These are phyloP conservation scores for Podaxis pistillaris DNA, from an alignment of 768 basidiomycete genomes.

Conservation along the genomic window DNA sequence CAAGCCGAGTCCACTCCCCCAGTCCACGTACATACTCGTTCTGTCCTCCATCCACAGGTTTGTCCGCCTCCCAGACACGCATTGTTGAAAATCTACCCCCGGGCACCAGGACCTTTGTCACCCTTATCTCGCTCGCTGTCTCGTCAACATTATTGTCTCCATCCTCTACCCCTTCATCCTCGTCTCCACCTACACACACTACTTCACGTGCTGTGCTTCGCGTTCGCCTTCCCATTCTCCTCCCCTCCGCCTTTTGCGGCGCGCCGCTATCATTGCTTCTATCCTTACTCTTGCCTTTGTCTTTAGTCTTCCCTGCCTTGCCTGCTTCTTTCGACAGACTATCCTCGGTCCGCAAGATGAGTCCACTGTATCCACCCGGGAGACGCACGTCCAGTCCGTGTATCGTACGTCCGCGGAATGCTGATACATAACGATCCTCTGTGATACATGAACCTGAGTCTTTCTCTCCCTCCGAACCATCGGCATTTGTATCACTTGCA, in stretches of 20 bases:
- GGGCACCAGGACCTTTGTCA: slow-evolving; percentile 34
- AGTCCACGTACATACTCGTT: slow-evolving; percentile 74
- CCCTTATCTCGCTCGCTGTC: slow-evolving; percentile 14
- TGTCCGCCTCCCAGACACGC: slow-evolving; percentile 76
- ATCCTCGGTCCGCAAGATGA: slow-evolving; percentile 42
- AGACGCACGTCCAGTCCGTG: slow-evolving; percentile 63
- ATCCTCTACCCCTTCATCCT: neutral
- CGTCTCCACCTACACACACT: neutral
- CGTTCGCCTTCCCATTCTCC: neutral
- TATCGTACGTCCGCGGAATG: slow-evolving; percentile 75
- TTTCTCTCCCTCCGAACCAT: too few relatives aligned
- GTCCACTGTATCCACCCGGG: slow-evolving; percentile 66
- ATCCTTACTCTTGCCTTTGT: neutral
- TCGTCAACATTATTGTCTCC: slow-evolving; percentile 22
- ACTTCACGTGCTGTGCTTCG: neutral
- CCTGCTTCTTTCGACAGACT: neutral
- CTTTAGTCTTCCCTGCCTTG: neutral
- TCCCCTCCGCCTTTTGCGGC: neutral
- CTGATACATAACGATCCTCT: slow-evolving; percentile 34
- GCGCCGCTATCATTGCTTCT: too few relatives aligned
- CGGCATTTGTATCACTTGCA: too few relatives aligned
- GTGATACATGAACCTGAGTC: too few relatives aligned
- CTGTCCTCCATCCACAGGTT: slow-evolving; percentile 60
- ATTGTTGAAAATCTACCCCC: slow-evolving; percentile 61
- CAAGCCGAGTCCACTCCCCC: slow-evolving; percentile 68